phyloP scores from a whole-genome alignment of 2,329 filamentous ascomycete species.

The Plenodomus tracheiphilus region DNA sequence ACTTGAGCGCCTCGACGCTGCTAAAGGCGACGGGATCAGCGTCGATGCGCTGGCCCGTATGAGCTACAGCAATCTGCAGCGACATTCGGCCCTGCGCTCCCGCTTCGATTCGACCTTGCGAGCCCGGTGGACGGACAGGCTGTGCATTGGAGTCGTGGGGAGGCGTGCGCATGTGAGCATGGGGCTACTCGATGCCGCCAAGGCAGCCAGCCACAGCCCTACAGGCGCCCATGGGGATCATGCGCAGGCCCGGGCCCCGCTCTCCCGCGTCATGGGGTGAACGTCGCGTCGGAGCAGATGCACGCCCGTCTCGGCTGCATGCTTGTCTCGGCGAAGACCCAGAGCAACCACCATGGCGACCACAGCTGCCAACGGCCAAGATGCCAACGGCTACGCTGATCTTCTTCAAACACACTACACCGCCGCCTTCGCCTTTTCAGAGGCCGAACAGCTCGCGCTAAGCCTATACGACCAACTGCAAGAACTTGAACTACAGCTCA shows the following conservation, averaged over 20 bases:
- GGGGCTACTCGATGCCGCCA: slow-evolving; percentile 28
- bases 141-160: slow-evolving; percentile 12
- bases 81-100: slow-evolving; percentile 65
- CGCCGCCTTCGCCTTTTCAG: slow-evolving; percentile 62
- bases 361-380: slow-evolving; percentile 8
- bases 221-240: slow-evolving; percentile 39
- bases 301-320: slow-evolving; percentile 16
- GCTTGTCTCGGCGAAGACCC: slow-evolving; percentile 1
- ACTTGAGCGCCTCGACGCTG: slow-evolving; percentile 80
- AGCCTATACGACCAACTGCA: slow-evolving; percentile 72
- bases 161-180: slow-evolving; percentile 22
- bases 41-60: slow-evolving; percentile 84
- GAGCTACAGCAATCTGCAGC: slow-evolving; percentile 87
- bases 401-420: slow-evolving; percentile 49
- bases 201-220: slow-evolving; percentile 23
- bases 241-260: slow-evolving; percentile 28
- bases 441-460: slow-evolving; percentile 67
- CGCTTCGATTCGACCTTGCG: slow-evolving; percentile 22
- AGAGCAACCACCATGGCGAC: slow-evolving; percentile 28
- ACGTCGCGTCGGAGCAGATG: slow-evolving; percentile 22
- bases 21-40: slow-evolving; percentile 75
- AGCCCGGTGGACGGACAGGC: slow-evolving; percentile 18
- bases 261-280: slow-evolving; percentile 19
- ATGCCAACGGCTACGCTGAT: slow-evolving; percentile 30
- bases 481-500: slow-evolving; percentile 72